These are phyloP conservation scores for Rickenella mellea DNA, from an alignment of 768 basidiomycete genomes.

Conservation along the genomic window DNA sequence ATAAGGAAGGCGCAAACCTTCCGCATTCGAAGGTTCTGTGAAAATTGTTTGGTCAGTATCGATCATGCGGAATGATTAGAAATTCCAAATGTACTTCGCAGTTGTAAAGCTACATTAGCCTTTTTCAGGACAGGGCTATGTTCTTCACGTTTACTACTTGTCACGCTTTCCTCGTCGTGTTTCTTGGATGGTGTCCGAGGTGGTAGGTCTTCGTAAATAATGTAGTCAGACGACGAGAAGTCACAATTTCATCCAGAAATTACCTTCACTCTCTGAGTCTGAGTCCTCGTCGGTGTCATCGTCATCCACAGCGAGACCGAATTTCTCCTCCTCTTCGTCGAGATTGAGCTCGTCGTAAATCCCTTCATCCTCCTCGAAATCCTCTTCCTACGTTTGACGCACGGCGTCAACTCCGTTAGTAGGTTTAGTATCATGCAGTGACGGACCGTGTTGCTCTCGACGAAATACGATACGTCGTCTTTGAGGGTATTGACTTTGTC, in stretches of 20 bases:
- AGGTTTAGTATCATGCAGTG: conserved; percentile 2
- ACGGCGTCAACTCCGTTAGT: conserved; percentile 13
- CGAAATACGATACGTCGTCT: conserved; percentile 94
- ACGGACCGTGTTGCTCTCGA: conserved; percentile 90
- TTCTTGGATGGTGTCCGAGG: conserved; percentile 63
- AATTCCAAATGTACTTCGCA: conserved; percentile 69
- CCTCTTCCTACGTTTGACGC: conserved; percentile 68
- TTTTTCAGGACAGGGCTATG: conserved; percentile 76
- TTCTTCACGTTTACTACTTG: conserved; percentile 67
- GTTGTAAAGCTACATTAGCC: conserved; percentile 46
- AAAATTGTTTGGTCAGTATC: conserved; percentile 11
- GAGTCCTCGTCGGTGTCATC: conserved; percentile 69
- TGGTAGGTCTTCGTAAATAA: conserved; percentile 39
- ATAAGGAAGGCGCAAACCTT: conserved; percentile 40
- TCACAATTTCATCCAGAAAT: neutral
- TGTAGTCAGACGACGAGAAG: conserved; percentile 4
- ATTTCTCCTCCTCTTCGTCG: conserved; percentile 93
- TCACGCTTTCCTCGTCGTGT: conserved; percentile 68
- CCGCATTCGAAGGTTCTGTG: conserved; percentile 53
- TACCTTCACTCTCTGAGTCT: conserved; percentile 66
- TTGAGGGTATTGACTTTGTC: conserved; percentile 78
- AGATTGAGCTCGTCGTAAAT: conserved; percentile 97
- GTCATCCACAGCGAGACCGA: conserved; percentile 65
- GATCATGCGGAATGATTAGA: conserved; percentile 3
- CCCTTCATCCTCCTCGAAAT: conserved; percentile 94